Conservation (phyloP, 2,329 filamentous ascomycete species). For the Cladosporium sp. region DNA sequence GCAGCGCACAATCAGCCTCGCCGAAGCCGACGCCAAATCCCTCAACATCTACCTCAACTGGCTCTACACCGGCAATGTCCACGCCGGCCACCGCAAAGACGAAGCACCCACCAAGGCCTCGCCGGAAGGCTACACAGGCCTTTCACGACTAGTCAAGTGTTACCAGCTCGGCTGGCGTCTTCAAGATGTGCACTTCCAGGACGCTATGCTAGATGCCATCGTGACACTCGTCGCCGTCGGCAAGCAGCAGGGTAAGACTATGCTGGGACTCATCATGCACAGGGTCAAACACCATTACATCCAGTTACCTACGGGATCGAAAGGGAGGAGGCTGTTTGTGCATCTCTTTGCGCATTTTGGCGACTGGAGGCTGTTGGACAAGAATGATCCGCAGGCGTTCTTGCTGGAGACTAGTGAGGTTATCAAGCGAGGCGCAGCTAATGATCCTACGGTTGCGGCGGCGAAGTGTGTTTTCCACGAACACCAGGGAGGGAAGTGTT, state of each 20-base stretch:
- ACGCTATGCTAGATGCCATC: constrained; percentile 15
- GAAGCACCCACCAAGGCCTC: background rate
- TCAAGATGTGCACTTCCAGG: constrained; percentile 19
- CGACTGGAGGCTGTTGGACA: background rate
- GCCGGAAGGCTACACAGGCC: background rate
- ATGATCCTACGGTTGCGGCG: background rate
- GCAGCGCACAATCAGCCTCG: constrained; percentile 8
- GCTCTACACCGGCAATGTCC: constrained; percentile 16
- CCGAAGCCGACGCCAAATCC: constrained; percentile 4
- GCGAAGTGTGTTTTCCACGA: constrained; percentile 1
- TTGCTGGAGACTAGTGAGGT: background rate
- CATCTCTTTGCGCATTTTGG: constrained; percentile 2
- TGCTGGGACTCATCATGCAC: background rate
- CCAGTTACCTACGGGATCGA: background rate
- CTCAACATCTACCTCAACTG: constrained; percentile 22
- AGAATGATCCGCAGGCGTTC: background rate
- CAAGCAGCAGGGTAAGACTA: background rate
- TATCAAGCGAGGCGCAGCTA: background rate
- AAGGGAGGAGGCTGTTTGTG: background rate
- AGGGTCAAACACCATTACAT: background rate
- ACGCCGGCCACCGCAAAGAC: constrained; percentile 1
- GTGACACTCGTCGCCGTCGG: background rate
- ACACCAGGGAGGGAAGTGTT: background rate
- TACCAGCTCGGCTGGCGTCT: constrained; percentile 21
- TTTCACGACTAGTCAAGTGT: background rate